A percentile compares a stretch with the other conserved stretches of the same genome.
phyloP scores from a whole-genome alignment of 2,329 filamentous ascomycete genomes.

The Ceratocystis papillata region DNA sequence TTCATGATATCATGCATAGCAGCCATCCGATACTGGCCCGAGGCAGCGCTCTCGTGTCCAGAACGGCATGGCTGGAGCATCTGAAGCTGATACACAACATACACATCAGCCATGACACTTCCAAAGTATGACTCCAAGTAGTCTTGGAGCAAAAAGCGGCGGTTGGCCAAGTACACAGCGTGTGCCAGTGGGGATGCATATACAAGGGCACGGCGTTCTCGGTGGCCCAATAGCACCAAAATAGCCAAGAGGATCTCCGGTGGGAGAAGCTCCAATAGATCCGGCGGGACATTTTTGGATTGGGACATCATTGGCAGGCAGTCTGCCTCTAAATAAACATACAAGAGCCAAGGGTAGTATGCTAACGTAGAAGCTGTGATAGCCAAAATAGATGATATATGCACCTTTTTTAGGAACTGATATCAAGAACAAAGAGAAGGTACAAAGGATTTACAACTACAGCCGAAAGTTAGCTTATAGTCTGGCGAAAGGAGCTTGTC shows the following conservation, averaged over 20 bases:
- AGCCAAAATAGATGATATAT: no score
- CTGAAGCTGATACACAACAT: slow-evolving; percentile 21
- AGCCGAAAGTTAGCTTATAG: no score
- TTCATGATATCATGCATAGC: slow-evolving; percentile 9
- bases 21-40: slow-evolving; percentile 12
- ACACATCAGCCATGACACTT: slow-evolving; percentile 19
- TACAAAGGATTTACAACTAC: no score
- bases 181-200: slow-evolving; percentile 19
- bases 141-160: slow-evolving; percentile 18
- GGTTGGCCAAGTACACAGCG: slow-evolving; percentile 16
- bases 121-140: slow-evolving; percentile 19
- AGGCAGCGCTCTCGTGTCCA: not conserved
- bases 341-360: not conserved
- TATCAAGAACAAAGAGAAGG: no score
- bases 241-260: slow-evolving; percentile 21
- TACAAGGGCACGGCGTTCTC: slow-evolving; percentile 12
- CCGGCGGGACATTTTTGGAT: not conserved
- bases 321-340: not conserved
- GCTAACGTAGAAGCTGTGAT: no score
- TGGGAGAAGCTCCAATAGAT: slow-evolving; percentile 19
- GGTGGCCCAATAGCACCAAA: not conserved
- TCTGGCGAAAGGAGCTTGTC: no score
- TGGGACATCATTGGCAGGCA: not conserved
- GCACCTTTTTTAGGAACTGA: no score
- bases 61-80: slow-evolving; percentile 18